Evolutionary conservation across 2,329 filamentous ascomycete genomes (phyloP), one percentile per base, ranked within the genome.

Genomic region (Stemphylium lycopersici): DNA sequence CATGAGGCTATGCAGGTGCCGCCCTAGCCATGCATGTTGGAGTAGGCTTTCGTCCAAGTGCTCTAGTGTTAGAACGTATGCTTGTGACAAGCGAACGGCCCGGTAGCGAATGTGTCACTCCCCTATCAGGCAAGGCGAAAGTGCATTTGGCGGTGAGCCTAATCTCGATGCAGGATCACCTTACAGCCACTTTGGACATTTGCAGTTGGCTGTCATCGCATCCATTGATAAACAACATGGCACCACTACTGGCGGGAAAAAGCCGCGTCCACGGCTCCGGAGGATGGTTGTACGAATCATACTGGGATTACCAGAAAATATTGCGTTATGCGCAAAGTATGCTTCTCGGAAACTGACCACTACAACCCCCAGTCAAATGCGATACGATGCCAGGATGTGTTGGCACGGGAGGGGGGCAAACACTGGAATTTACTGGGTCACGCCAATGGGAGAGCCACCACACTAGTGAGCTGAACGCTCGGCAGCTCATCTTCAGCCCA

Each of bases 401-500:
- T 56, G 54, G 56, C 44, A 39, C 29, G 56, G 39, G 41, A 50
- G 34, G 43, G 41, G 48, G 34, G 56, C 15, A 56, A 48, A 48
- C 49, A 50, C 43, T 54, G 55, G 59, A 34, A 55, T 43, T 46
- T 41, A 52, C 44, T 29, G 39, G 18, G 36, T 41, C 46, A 61
- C 61, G 54, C 62, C 63, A 65, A 64, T 60, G 15, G 39, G 45
- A 59, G 22, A 49, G 49, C 47, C 50, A 48, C 44, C 55, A 39
- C 45, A 24, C 39, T 53, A 38, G 54, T 54, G 52, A 63, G 58
- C 55, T 58, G 56, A 52, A 39, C 15, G 47, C 43, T 56, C 48
- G 58, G 58, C 52, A 47, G 42, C 47, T 48, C 36, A 33, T 44
- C 52, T 49, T 47, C 18, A 43, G 10, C 42, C 39, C 22, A 31